phyloP scores from a whole-genome alignment of 176 grass and related monocot genomes.

The Paspalum notatum region DNA sequence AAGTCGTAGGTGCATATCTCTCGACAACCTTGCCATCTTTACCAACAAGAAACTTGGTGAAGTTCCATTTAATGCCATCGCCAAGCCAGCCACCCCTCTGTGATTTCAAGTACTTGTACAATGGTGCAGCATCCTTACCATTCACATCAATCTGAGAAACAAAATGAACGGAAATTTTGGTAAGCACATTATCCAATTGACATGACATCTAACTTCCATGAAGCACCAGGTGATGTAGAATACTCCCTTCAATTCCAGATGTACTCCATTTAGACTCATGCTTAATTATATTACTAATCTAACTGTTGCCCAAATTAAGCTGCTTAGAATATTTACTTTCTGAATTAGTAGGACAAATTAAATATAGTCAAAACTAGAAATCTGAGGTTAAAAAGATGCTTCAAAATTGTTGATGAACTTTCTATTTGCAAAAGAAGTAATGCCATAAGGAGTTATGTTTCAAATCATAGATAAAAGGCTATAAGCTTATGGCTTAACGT shows the following conservation, averaged over 20 bases:
- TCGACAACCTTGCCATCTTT: constrained; percentile 61
- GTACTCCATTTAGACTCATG: not conserved
- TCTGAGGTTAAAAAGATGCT: not conserved
- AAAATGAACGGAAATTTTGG: not conserved
- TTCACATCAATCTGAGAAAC: constrained; percentile 55
- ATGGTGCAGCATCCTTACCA: constrained; percentile 50
- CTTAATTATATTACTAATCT: not conserved
- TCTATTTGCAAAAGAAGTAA: not conserved
- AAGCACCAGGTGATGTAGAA: not conserved
- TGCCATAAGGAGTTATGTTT: not conserved
- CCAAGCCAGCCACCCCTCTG: constrained; percentile 61
- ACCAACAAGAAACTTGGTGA: constrained; percentile 64
- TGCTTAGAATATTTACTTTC: not conserved
- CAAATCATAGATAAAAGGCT: not conserved
- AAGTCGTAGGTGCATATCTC: constrained; percentile 55
- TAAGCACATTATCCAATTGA: not conserved
- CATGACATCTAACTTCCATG: not conserved
- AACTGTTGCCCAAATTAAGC: not conserved
- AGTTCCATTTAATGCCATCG: constrained; percentile 75
- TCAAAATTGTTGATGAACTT: not conserved
- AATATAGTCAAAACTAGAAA: not conserved
- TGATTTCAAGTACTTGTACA: constrained; percentile 64
- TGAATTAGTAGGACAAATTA: not conserved
- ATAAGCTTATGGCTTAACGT: not conserved
- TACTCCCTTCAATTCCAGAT: not conserved